Conservation (phyloP, 2,329 filamentous ascomycete species). For the Trichoderma atrobrunneum region DNA sequence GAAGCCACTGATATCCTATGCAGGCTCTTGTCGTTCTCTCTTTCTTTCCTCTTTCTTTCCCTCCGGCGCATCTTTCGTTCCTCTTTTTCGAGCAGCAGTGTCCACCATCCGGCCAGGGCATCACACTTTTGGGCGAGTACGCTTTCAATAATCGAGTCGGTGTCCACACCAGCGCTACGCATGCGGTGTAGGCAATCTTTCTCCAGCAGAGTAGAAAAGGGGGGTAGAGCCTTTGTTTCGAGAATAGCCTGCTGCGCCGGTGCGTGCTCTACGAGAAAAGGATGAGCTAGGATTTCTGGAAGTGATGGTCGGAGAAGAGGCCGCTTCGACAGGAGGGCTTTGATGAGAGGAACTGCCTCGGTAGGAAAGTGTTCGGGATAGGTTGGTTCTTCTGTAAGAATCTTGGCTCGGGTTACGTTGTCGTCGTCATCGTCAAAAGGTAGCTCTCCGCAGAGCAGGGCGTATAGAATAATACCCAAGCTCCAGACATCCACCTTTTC, state of each 20-base stretch:
- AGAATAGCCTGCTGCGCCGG: conserved; percentile 86
- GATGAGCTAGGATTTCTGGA: conserved; percentile 80
- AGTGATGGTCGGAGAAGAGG: conserved; percentile 78
- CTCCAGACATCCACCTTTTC: conserved; percentile 99
- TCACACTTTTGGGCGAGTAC: conserved; percentile 89
- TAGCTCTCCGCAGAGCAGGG: conserved; percentile 77
- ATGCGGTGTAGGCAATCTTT: conserved; percentile 90
- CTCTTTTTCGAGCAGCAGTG: conserved; percentile 89
- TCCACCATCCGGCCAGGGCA: conserved; percentile 92
- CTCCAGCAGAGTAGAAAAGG: conserved; percentile 82
- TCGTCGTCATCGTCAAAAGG: conserved; percentile 98
- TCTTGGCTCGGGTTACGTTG: conserved; percentile 76
- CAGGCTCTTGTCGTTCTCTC: conserved; percentile 71
- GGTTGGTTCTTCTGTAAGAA: conserved; percentile 79
- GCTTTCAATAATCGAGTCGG: conserved; percentile 91
- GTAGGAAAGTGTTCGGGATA: conserved; percentile 78
- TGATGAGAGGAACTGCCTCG: conserved; percentile 75
- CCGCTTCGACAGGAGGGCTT: conserved; percentile 81
- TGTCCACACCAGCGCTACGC: conserved; percentile 89
- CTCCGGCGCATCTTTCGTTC: conserved; percentile 77
- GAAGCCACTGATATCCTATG: conserved; percentile 85
- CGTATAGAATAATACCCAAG: conserved; percentile 79
- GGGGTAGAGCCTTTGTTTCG: conserved; percentile 73
- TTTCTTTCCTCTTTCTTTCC: conserved; percentile 81
- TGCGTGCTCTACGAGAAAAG: conserved; percentile 84